phyloP scores from a whole-genome alignment of 306 rosid genomes.

The Arachis stenosperma region DNA sequence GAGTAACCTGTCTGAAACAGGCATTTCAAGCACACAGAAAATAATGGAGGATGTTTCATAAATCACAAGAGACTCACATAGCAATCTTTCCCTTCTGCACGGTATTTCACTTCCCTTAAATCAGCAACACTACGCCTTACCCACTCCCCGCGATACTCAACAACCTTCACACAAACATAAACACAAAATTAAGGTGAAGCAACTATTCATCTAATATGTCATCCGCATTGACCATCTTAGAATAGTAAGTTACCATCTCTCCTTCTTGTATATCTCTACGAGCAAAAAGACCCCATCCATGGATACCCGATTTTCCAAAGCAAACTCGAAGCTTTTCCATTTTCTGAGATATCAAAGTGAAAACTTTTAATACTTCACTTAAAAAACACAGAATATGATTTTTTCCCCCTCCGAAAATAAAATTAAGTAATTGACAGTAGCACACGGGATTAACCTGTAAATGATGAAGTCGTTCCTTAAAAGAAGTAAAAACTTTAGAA shows the following conservation, averaged over 20 bases:
- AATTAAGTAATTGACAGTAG: constrained; percentile 13
- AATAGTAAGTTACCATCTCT: constrained; percentile 71
- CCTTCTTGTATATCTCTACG: constrained; percentile 90
- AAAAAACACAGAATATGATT: background rate
- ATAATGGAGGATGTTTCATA: background rate
- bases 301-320: constrained; percentile 98
- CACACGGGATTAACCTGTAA: constrained; percentile 62
- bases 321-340: constrained; percentile 74
- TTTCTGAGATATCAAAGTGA: constrained; percentile 55
- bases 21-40: constrained; percentile 17
- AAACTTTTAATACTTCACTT: background rate
- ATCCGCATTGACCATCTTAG: constrained; percentile 18
- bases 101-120: constrained; percentile 79
- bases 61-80: constrained; percentile 62
- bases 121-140: constrained; percentile 90
- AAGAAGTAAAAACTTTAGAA: constrained; percentile 69
- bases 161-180: constrained; percentile 60
- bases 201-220: constrained; percentile 1
- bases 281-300: constrained; percentile 99
- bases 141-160: constrained; percentile 90
- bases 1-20: constrained; percentile 31
- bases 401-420: background rate
- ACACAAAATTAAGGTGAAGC: constrained; percentile 32
- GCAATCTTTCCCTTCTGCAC: constrained; percentile 87
- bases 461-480: constrained; percentile 81